Conservation (phyloP, 371 early-diverging fungal species). For the Mortierella sp. region DNA sequence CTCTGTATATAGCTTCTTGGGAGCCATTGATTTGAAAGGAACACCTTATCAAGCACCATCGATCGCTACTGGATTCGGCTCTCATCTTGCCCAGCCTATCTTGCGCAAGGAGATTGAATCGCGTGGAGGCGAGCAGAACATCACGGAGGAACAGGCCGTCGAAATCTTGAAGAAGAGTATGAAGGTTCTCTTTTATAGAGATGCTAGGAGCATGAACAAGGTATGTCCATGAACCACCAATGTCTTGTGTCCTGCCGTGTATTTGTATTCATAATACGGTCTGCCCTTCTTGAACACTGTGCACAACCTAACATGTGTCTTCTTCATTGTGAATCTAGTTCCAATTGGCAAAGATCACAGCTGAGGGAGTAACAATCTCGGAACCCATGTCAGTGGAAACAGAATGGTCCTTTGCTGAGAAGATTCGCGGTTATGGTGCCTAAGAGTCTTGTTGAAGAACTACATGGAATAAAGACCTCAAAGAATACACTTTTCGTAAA, state of each 20-base stretch:
- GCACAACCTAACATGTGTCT: background rate
- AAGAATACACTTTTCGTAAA: conserved; percentile 1
- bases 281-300: background rate
- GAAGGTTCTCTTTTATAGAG: conserved; percentile 97
- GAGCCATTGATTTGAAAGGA: conserved; percentile 96
- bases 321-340: conserved; percentile 65
- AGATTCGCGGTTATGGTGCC: conserved; percentile 90
- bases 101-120: conserved; percentile 94
- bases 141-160: conserved; percentile 94
- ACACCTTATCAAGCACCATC: conserved; percentile 94
- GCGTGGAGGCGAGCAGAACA: conserved; percentile 82
- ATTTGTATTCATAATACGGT: background rate
- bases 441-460: conserved; percentile 42
- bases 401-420: conserved; percentile 96
- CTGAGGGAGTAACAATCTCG: conserved; percentile 83
- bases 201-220: conserved; percentile 96
- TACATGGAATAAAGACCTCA: background rate
- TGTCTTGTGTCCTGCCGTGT: no score
- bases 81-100: conserved; percentile 96
- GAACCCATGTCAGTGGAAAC: conserved; percentile 92
- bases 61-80: conserved; percentile 98
- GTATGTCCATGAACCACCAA: conserved; percentile 56
- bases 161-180: conserved; percentile 92
- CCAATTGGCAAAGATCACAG: conserved; percentile 92
- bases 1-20: conserved; percentile 82